Evolutionary conservation across 768 basidiomycete genomes (phyloP).

Genomic region (Leccinum imitatum): DNA sequence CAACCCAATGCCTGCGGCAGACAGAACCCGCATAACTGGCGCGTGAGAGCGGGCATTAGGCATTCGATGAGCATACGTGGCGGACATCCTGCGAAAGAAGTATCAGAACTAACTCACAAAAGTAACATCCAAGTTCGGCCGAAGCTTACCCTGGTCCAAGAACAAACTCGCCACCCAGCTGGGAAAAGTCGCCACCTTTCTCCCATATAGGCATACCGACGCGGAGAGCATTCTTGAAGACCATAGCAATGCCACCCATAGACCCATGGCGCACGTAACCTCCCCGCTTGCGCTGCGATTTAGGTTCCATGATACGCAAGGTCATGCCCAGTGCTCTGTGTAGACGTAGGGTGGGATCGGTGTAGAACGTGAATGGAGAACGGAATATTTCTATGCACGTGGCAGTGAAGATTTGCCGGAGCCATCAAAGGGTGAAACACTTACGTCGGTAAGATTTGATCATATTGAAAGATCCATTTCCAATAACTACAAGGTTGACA

Average conservation of each 20-base stretch:
- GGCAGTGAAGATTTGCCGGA: background rate
- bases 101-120: constrained; percentile 2
- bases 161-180: constrained; percentile 90
- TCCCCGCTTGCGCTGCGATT: constrained; percentile 45
- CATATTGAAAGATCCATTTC: constrained; percentile 76
- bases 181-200: constrained; percentile 70
- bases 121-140: constrained; percentile 19
- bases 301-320: constrained; percentile 42
- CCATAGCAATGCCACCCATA: constrained; percentile 70
- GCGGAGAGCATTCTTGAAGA: constrained; percentile 66
- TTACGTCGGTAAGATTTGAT: constrained; percentile 69
- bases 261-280: constrained; percentile 66
- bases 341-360: constrained; percentile 68
- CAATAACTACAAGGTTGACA: constrained; percentile 69
- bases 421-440: constrained; percentile 23
- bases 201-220: constrained; percentile 82
- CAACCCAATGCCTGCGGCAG: constrained; percentile 51
- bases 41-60: constrained; percentile 70
- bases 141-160: constrained; percentile 58
- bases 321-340: constrained; percentile 81
- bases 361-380: constrained; percentile 72
- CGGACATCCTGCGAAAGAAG: constrained; percentile 47
- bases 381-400: constrained; percentile 59
- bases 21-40: constrained; percentile 66
- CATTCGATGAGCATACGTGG: constrained; percentile 85